phyloP scores from a whole-genome alignment of 1,284 basidiomycete species.

The Naganishia cerealis region DNA sequence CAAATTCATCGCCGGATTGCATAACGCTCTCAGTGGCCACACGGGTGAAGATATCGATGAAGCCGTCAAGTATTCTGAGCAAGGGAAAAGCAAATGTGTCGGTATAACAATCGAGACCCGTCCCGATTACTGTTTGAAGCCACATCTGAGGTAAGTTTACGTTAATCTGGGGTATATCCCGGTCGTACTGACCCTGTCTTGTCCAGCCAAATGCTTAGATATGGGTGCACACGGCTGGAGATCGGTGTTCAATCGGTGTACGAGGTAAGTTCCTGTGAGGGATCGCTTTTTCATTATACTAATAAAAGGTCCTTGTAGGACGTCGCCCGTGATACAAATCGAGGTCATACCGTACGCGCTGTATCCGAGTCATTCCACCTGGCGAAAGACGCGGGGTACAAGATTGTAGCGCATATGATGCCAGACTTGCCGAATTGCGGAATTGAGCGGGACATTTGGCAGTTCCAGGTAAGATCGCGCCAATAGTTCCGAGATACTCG shows the following conservation, averaged over 20 bases:
- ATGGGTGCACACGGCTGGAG: conserved; percentile 96
- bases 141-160: conserved; percentile 73
- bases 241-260: conserved; percentile 99
- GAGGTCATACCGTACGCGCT: conserved; percentile 95
- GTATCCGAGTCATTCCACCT: conserved; percentile 97
- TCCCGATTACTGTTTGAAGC: conserved; percentile 95
- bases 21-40: conserved; percentile 94
- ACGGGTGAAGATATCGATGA: conserved; percentile 93
- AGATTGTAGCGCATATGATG: conserved; percentile 99
- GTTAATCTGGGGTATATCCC: neutral
- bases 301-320: conserved; percentile 56
- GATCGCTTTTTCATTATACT: neutral
- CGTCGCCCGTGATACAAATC: conserved; percentile 96
- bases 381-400: conserved; percentile 98
- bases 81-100: conserved; percentile 96
- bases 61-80: conserved; percentile 95
- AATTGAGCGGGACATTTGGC: conserved; percentile 93
- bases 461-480: conserved; percentile 69
- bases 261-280: conserved; percentile 57
- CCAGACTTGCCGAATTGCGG: conserved; percentile 96
- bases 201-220: conserved; percentile 93
- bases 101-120: conserved; percentile 99
- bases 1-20: conserved; percentile 91
- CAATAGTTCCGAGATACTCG: neutral
- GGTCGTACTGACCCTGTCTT: neutral